Conservation (phyloP, 176 grass and related monocot genomes). For the Rhynchospora tenuis region DNA sequence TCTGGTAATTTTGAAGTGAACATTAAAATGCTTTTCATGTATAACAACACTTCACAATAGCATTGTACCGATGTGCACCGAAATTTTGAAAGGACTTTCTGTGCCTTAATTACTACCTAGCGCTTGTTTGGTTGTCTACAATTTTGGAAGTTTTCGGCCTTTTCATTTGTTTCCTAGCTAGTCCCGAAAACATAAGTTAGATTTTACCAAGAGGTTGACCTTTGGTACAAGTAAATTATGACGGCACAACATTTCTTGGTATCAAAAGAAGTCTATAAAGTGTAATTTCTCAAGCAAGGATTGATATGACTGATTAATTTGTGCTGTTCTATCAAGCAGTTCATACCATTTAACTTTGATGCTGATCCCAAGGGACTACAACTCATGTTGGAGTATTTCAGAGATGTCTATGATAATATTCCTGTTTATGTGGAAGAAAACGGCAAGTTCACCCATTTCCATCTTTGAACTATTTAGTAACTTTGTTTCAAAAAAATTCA, state of each 20-base stretch:
- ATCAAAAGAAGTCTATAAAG: neutral
- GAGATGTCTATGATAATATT: constrained; percentile 35
- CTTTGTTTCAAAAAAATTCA: neutral
- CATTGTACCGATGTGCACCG: no score
- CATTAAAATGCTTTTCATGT: no score
- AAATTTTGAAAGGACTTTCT: no score
- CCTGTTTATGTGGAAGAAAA: constrained; percentile 80
- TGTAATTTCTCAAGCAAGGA: neutral
- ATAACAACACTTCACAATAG: no score
- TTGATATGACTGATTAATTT: neutral
- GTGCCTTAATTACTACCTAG: no score
- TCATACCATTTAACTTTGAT: constrained; percentile 19
- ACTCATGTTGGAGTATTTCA: constrained; percentile 39
- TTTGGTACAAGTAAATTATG: neutral
- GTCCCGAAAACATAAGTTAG: neutral
- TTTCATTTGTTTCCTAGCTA: no score
- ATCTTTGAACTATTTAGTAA: neutral
- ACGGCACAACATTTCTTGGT: neutral
- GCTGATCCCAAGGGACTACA: constrained; percentile 58
- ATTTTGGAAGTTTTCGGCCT: no score
- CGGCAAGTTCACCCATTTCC: constrained; percentile 33
- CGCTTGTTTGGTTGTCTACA: no score
- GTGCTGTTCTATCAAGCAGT: constrained; percentile 17
- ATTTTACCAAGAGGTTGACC: neutral
- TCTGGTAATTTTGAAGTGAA: no score